Evolutionary conservation across 164 flowering plant species (phyloP), one percentile per base, ranked within the genome.

Genomic region (Stephania cephalantha): DNA sequence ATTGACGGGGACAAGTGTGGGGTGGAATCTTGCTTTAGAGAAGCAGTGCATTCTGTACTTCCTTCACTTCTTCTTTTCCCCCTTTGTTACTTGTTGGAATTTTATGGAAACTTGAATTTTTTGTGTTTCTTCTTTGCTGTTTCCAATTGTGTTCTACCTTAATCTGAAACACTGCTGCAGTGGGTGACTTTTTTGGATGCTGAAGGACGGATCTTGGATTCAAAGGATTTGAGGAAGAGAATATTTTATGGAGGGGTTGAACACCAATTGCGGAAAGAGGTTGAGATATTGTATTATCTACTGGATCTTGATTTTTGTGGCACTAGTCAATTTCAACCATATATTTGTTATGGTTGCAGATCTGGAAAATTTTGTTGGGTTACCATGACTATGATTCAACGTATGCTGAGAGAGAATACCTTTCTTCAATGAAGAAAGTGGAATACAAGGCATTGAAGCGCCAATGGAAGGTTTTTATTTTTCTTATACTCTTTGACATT

Each of bases 181-280:
- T 93, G 97, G 94, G 81, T 82, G 13, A 83, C 88, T 50, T 93
- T 92, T 83, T 85, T 93, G 85, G 99, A 95, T 81, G 77, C 81
- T 74, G 99, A 93, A 88, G 99, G 99, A 67, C 85, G 98, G 71
- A 83, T 93, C 5, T 73, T 75, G 79, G 94, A 95, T 81, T 81
- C 95, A 73, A 71, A 85, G 53, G 87, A 90, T 74, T 82, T 93
- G 58, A 89, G 85, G 79, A 90, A 89, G 82, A 89, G 97, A 85
- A 89, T 95, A 80, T 95, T 95, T 78, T 95, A 95, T 82, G 99
- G 99, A 1, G 99, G 98, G 70, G 81, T 92, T 71, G 96, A 91
- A 77, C 90, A 90, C 68, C 20, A 55, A 65, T 74, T 92, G 78
- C 88, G 99, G 70, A 89, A 85, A 83, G 97, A 92, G 93, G 99